Conservation (phyloP, 2,329 filamentous ascomycete genomes). For the Cladosporium sp. region DNA sequence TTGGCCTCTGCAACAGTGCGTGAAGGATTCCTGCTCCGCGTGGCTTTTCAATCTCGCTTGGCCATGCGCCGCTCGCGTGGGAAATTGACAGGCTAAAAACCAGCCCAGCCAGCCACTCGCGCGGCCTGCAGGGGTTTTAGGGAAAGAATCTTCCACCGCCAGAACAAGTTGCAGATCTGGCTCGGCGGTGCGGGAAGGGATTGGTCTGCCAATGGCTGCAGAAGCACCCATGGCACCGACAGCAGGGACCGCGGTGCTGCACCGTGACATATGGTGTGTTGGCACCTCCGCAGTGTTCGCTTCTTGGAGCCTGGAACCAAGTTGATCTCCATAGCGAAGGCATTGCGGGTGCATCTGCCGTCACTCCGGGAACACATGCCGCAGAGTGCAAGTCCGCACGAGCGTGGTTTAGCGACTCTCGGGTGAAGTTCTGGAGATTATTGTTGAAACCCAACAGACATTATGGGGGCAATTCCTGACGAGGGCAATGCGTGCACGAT, state of each 20-base stretch:
- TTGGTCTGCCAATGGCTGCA: neutral
- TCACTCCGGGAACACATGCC: neutral
- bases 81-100: constrained; percentile 7
- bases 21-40: constrained; percentile 2
- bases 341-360: neutral
- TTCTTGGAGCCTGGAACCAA: neutral
- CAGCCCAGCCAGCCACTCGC: neutral
- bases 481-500: neutral
- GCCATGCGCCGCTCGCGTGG: constrained; percentile 9
- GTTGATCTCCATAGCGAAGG: neutral
- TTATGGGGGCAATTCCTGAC: neutral
- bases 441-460: constrained; percentile 5
- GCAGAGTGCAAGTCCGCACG: constrained; percentile 4
- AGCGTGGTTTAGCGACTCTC: neutral
- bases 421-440: constrained; percentile 3
- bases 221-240: neutral
- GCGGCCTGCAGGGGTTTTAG: neutral
- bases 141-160: neutral
- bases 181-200: neutral
- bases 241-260: neutral
- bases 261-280: neutral
- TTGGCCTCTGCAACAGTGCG: neutral
- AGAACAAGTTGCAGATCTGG: neutral
- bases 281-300: constrained; percentile 3
- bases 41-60: constrained; percentile 11